Evolutionary conservation across 129 eudicot species (phyloP).

Genomic region (Lactuca saligna): DNA sequence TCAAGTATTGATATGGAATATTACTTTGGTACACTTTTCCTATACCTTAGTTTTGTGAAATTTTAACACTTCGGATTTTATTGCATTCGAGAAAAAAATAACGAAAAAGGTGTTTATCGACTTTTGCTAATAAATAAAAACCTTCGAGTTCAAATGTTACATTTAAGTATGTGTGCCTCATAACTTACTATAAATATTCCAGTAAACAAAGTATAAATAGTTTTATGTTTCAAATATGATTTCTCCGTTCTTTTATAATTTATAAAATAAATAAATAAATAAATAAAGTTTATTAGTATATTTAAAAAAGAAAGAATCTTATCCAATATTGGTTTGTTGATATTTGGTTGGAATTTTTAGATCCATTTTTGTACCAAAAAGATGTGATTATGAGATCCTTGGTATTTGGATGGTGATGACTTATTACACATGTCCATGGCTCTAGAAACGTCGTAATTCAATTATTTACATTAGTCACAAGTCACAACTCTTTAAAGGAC

Average conservation of each 20-base stretch:
- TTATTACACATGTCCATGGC: slow-evolving; percentile 32
- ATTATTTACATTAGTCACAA: slow-evolving; percentile 30
- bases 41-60: no score
- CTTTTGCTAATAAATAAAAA: no score
- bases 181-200: not conserved
- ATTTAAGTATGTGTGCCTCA: not conserved
- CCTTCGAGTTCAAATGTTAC: not conserved
- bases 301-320: slow-evolving; percentile 6
- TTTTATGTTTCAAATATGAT: not conserved
- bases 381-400: slow-evolving; percentile 27
- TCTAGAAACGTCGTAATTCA: slow-evolving; percentile 40
- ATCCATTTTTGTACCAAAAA: slow-evolving; percentile 14
- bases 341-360: slow-evolving; percentile 26
- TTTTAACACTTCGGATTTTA: no score
- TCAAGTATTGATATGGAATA: no score
- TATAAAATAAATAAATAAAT: no score
- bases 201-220: no score
- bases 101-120: no score
- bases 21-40: no score
- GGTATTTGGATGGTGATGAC: slow-evolving; percentile 33
- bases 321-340: slow-evolving; percentile 17
- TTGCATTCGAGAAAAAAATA: not conserved
- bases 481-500: slow-evolving; percentile 27
- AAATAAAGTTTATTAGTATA: no score
- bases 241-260: not conserved